phyloP scores from a whole-genome alignment of 1,284 basidiomycete genomes.

The Trichosporon faecale region DNA sequence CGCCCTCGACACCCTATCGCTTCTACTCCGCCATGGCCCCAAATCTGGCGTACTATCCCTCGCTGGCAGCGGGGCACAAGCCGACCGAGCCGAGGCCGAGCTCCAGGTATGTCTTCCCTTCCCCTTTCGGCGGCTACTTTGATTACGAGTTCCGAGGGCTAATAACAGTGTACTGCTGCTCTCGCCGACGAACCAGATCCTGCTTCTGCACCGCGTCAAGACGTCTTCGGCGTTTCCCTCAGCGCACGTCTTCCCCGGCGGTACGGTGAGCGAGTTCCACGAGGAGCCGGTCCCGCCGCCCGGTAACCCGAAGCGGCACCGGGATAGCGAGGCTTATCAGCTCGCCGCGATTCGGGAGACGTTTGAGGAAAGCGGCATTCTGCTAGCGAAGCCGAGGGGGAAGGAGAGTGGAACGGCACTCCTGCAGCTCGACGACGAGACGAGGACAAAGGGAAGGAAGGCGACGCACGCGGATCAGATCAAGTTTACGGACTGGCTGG shows the following conservation, averaged over 20 bases:
- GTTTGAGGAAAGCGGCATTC: conserved; percentile 27
- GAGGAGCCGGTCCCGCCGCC: conserved; percentile 15
- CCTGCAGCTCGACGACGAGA: conserved; percentile 5
- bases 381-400: conserved; percentile 14
- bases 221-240: conserved; percentile 21
- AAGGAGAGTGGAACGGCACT: background rate
- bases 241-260: conserved; percentile 23
- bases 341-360: conserved; percentile 23
- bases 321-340: conserved; percentile 18
- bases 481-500: conserved; percentile 22
- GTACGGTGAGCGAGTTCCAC: conserved; percentile 18
- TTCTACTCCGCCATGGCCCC: background rate
- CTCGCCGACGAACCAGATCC: conserved; percentile 20
- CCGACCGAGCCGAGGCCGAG: background rate
- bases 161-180: conserved; percentile 19
- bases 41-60: background rate
- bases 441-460: conserved; percentile 5
- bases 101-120: background rate
- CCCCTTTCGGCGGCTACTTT: background rate
- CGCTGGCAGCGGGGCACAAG: background rate
- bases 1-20: background rate
- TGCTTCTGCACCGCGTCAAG: conserved; percentile 22
- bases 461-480: conserved; percentile 18
- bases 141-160: background rate
- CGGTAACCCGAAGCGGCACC: conserved; percentile 12